Base-by-base conservation (phyloP, 371 early-diverging fungal genomes). In the Mortierella sp. region DNA sequence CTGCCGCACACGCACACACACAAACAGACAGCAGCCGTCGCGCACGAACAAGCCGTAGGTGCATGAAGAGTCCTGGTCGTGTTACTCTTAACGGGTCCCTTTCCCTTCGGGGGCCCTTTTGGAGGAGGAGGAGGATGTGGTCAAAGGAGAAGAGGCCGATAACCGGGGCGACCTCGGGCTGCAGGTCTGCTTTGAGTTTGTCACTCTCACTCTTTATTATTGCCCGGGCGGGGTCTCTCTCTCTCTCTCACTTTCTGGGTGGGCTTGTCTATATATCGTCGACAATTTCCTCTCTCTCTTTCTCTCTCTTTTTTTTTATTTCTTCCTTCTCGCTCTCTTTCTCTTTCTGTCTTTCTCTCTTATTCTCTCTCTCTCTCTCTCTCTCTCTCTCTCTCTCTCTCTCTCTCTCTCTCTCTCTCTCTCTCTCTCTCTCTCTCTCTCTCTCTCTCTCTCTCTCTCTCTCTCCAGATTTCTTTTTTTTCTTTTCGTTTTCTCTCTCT, bases 251-350 rank as follows among this genome's bases (percentile, higher is more conserved):
- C 46, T n/a, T n/a, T n/a, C n/a, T 37, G 37, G 3, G 37, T 37
- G 37, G 37, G 37, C 9, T 37, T 37, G n/a, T 37, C 37, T 37
- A 37, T 37, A 37, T 37, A 37, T 37, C 37, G 3, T 37, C 5
- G 37, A 3, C 37, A 21, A 18, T 19, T 25, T 53, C 21, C 26
- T 14, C 12, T 25, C 15, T 21, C 15, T 53, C 26, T 53, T 23
- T 7, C 57, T n/a, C 26, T 57, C 55, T 30, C 28, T 57, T 28
- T 57, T 28, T n/a, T 53, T 16, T n/a, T 16, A 25, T 57, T 57
- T 26, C 9, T 60, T 26, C 25, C 47, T 9, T 12, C 26, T 53
- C 23, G 11, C 53, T 23, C 23, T 60, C 45, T 60, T 12, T 47
- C 28, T 21, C 18, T 47, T 23, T 47, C 48, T 60, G n/a, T 19